Base-by-base conservation (phyloP, 768 basidiomycete species). In the Mycena belliarum region DNA sequence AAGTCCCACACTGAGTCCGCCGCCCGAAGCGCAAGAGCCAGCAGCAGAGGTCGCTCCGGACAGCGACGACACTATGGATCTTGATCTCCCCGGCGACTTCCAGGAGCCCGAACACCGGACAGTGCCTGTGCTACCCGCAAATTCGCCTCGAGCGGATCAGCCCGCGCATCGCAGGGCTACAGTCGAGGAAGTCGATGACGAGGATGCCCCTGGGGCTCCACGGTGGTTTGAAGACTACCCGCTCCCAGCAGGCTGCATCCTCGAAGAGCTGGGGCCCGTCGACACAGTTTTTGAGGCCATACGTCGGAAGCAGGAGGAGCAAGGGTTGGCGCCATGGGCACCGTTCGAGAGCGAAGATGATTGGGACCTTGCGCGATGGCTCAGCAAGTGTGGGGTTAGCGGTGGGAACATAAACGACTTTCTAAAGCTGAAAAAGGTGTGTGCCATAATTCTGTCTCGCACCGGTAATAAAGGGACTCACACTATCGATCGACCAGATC, bases 341-440 rank as follows among this genome's bases (percentile, higher is more conserved):
- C 59, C 59, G 15, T 56, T 61, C 32, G 53, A 45, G 2, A 52
- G 33, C 44, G 44, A 61, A 40, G 59, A 55, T 0, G 54, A 61
- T 14, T 61, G 59, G 59, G 45, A 55, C 2, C 49, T 61, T 5
- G 59, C 59, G 6, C 49, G 45, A 25, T 61, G 59, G 59, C 45
- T 61, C 28, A 52, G 25, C 11, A 50, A 37, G n/a, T 25, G 52
- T 6, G 59, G 59, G 4, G 40, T 60, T 7, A 60, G 59, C 25
- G 24, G 37, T 1, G 25, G 25, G 8, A 56, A 61, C 3, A 56
- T 52, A 1, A 24, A 56, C 11, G 49, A 56, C 20, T 61, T 52
- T 41, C 40, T 61, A 0, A 55, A 56, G 44, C 38, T 61, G 2
- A 46, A 49, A 3, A 60, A 50, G 37, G 53, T 55, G 18, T 49